phyloP scores from a whole-genome alignment of 2,329 filamentous ascomycete species.

The Talaromyces sp. region DNA sequence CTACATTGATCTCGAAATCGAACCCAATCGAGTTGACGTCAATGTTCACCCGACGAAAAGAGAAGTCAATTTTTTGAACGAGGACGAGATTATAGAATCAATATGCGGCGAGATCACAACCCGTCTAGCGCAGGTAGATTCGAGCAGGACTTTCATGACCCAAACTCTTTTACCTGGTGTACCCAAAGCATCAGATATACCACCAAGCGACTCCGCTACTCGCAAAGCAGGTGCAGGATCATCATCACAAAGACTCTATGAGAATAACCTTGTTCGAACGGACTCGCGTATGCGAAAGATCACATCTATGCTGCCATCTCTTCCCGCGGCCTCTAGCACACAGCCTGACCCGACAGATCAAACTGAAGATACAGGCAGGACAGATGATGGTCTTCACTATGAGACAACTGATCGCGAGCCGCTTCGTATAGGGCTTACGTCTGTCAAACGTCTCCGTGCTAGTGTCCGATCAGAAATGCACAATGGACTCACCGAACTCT shows the following conservation, averaged over 20 bases:
- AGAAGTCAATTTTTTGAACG: conserved; percentile 95
- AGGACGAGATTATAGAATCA: conserved; percentile 87
- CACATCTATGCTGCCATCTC: conserved; percentile 82
- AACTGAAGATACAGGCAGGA: conserved; percentile 23
- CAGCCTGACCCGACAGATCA: conserved; percentile 6
- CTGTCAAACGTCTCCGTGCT: conserved; percentile 76
- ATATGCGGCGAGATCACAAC: conserved; percentile 76
- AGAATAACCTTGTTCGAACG: conserved; percentile 85
- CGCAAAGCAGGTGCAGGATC: conserved; percentile 23
- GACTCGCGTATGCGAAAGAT: conserved; percentile 89
- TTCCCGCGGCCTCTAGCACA: conserved; percentile 24
- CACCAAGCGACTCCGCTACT: neutral
- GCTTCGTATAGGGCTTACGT: conserved; percentile 68
- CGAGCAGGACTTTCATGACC: conserved; percentile 88
- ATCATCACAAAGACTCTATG: conserved; percentile 56
- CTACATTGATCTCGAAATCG: conserved; percentile 88
- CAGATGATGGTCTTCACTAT: conserved; percentile 60
- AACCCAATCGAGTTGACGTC: conserved; percentile 87
- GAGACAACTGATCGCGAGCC: conserved; percentile 65
- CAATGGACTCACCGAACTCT: conserved; percentile 76
- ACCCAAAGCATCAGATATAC: conserved; percentile 38
- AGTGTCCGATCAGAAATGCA: conserved; percentile 78
- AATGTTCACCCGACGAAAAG: conserved; percentile 97
- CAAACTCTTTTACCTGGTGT: conserved; percentile 77
- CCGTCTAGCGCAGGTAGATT: conserved; percentile 80